Evolutionary conservation across 768 basidiomycete species (phyloP).

Genomic region (Daedaleopsis sinensis): DNA sequence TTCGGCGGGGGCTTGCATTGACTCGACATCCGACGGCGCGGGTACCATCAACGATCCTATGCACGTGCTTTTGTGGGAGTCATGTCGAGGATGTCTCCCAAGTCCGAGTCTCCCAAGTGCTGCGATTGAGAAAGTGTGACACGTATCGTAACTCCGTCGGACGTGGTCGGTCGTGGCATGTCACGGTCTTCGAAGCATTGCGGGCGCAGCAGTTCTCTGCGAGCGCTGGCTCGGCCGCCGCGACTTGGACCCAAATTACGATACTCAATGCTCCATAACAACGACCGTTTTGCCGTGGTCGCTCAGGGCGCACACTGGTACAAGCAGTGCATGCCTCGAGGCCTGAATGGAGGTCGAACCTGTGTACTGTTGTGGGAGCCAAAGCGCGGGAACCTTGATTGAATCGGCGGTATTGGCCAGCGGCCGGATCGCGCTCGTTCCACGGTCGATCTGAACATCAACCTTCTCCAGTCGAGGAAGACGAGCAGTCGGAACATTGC

Average conservation of each 20-base stretch:
- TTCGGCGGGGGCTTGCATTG: conserved; percentile 8
- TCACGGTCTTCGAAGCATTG: neutral
- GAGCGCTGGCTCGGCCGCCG: neutral
- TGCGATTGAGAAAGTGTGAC: neutral
- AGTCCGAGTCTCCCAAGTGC: conserved; percentile 2
- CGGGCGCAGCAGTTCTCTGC: neutral
- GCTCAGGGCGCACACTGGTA: too few relatives aligned
- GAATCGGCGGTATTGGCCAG: neutral
- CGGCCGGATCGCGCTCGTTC: neutral
- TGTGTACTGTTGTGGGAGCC: neutral
- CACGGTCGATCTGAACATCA: conserved; percentile 1
- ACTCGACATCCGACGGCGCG: conserved; percentile 18
- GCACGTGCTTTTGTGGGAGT: conserved; percentile 20
- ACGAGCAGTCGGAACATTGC: neutral
- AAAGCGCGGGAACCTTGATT: neutral
- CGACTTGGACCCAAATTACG: neutral
- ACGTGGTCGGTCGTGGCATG: neutral
- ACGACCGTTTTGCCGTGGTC: neutral
- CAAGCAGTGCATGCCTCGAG: neutral
- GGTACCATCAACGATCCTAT: conserved; percentile 8
- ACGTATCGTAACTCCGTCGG: conserved; percentile 8
- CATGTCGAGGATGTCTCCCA: conserved; percentile 11
- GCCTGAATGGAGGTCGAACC: neutral
- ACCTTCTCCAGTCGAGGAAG: neutral
- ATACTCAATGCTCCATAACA: neutral